Evolutionary conservation across 202 grass and related monocot genomes (phyloP), one percentile per base, ranked within the genome.

Genomic region (Brachypodium distachyon): DNA sequence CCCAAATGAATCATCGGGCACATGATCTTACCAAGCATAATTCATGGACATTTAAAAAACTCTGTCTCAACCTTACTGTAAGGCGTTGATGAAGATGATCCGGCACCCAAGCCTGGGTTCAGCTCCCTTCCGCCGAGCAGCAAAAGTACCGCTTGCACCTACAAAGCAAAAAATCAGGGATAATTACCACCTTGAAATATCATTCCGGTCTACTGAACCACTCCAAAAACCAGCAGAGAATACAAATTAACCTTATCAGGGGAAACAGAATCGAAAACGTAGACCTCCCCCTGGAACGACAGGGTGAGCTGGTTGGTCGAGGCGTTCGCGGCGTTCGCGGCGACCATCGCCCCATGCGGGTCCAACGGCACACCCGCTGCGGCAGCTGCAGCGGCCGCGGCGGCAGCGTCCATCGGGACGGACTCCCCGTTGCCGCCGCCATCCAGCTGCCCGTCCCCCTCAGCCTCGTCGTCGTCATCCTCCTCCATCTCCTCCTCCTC

Each of bases 121-220:
- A 98, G 85, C 61, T 98, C 96, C 81, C 96, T 87, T 54, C 96
- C 96, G 62, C 96, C 96, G 57, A 98, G 87, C 52, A 98, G 82
- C 66, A 98, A 81, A 39, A 98, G 96, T 9, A 95, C 96, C 19
- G 96, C 96, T 90, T 98, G 96, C 40, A 98, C 96, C 96, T 98
- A 80, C 23, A 12, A 33, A 81, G n/a, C n/a, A n/a, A 69, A 3
- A 68, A 41, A 34, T 53, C 16, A 33, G 21, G 74, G 66, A 52
- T 31, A n/a, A 5, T 14, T 4, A 70, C 27, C 54, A 22, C 51
- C 12, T 68, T 40, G 59, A 0, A 43, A 19, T 12, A 69, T 26
- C 32, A 74, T 14, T 49, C 43, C 26, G 44, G 44, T n/a, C 21
- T 29, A 50, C 7, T 14, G 25, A 58, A 79, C 42, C 8, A 25